Percentiles rank a stretch among this genome's conserved stretches.
These are phyloP conservation scores for Mrakia blollopis DNA, from an alignment of 768 basidiomycete species.

Conservation along the genomic window DNA sequence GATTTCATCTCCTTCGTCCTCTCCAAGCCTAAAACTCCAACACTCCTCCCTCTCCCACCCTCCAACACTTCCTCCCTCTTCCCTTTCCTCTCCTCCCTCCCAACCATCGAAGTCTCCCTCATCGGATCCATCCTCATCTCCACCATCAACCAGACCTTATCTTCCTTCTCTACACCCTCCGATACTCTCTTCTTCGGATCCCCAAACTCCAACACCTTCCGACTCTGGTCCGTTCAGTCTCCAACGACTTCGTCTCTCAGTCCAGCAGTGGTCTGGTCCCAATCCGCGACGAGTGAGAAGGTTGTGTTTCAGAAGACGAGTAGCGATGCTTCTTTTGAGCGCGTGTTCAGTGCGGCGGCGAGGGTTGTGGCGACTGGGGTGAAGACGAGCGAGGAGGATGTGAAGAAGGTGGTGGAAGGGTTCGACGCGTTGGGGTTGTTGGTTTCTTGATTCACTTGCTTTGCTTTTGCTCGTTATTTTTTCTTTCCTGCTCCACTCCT, in stretches of 20 bases:
- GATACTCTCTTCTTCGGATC: slow-evolving; percentile 3
- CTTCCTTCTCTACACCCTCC: neutral
- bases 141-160: slow-evolving; percentile 1
- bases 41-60: neutral
- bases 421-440: neutral
- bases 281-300: neutral
- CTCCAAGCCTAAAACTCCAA: neutral
- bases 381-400: neutral
- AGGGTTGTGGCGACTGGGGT: neutral
- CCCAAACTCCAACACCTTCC: neutral
- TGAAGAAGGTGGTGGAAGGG: neutral
- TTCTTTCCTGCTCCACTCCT: neutral
- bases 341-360: slow-evolving; percentile 2
- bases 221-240: neutral
- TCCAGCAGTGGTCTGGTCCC: neutral
- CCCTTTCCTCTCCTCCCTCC: slow-evolving; percentile 5
- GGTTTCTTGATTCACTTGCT: neutral
- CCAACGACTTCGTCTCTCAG: neutral
- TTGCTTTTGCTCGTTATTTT: neutral
- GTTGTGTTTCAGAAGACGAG: slow-evolving; percentile 7
- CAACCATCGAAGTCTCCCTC: slow-evolving; percentile 8
- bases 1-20: neutral
- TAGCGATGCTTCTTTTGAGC: neutral
- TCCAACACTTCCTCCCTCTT: neutral
- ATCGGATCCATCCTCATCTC: neutral